Percentiles rank a stretch among this genome's conserved stretches.
phyloP scores from a whole-genome alignment of 1,139 yeast species.

The Hyphopichia buzzinii region DNA sequence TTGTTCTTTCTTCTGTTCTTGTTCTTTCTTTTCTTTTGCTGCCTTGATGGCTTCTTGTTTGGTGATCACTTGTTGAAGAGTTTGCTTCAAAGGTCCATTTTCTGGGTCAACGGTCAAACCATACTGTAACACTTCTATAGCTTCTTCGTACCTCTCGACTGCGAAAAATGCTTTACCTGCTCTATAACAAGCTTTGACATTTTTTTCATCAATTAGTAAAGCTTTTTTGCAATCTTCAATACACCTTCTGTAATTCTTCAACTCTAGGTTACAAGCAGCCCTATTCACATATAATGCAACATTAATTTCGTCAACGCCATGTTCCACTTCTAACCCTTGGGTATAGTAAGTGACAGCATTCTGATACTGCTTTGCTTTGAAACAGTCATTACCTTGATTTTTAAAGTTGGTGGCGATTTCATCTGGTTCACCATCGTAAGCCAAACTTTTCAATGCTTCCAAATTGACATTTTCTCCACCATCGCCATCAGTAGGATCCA shows the following conservation, averaged over 20 bases:
- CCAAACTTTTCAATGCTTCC: constrained; percentile 88
- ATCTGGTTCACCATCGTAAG: constrained; percentile 93
- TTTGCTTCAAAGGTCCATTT: constrained; percentile 50
- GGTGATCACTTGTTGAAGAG: constrained; percentile 37
- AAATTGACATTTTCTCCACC: constrained; percentile 73
- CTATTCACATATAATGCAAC: constrained; percentile 72
- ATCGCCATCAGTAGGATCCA: constrained; percentile 75
- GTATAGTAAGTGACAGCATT: constrained; percentile 79
- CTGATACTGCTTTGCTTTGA: constrained; percentile 63
- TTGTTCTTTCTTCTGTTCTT: constrained; percentile 30
- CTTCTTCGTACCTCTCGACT: constrained; percentile 70
- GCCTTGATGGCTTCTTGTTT: constrained; percentile 37
- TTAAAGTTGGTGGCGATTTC: constrained; percentile 90
- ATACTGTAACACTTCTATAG: constrained; percentile 61
- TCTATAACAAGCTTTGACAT: constrained; percentile 81
- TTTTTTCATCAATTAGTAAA: constrained; percentile 61
- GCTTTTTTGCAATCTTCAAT: constrained; percentile 84
- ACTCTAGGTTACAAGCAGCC: constrained; percentile 87
- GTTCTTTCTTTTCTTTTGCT: constrained; percentile 29
- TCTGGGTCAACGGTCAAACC: constrained; percentile 60
- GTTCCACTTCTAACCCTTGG: constrained; percentile 72
- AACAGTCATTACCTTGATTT: constrained; percentile 89
- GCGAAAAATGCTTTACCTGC: constrained; percentile 78
- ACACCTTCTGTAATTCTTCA: constrained; percentile 80
- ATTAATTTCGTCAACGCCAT: constrained; percentile 52